Evolutionary conservation across 176 grass and related monocot genomes (phyloP).

Genomic region (Echinochloa phyllopogon): DNA sequence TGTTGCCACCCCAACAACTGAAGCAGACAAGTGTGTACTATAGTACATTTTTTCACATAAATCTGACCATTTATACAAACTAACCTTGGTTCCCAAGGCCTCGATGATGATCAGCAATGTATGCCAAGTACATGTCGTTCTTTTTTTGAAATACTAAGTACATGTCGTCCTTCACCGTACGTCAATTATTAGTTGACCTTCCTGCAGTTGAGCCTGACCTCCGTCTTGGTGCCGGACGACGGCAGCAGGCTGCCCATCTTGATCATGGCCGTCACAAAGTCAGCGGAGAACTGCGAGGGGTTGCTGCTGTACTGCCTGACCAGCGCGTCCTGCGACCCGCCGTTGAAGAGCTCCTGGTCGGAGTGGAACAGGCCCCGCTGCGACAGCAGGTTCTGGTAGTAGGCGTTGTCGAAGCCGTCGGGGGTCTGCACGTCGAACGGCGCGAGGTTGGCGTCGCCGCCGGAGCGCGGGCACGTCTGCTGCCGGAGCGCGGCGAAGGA

Average conservation of each 20-base stretch:
- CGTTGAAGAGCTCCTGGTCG: constrained; percentile 91
- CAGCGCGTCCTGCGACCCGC: constrained; percentile 75
- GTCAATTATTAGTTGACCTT: constrained; percentile 41
- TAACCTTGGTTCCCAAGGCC: constrained; percentile 40
- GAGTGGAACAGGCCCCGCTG: constrained; percentile 71
- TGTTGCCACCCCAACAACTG: neutral
- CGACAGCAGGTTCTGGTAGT: constrained; percentile 69
- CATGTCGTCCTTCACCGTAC: neutral
- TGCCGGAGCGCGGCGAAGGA: constrained; percentile 54
- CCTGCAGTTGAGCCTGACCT: constrained; percentile 83
- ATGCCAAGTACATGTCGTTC: neutral
- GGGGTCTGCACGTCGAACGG: constrained; percentile 73
- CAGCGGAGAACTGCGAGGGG: constrained; percentile 24
- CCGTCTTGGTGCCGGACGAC: constrained; percentile 50
- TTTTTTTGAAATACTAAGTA: neutral
- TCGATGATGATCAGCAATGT: neutral
- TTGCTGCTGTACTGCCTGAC: constrained; percentile 66
- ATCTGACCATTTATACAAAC: neutral
- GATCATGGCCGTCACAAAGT: constrained; percentile 68
- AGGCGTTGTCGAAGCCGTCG: constrained; percentile 76
- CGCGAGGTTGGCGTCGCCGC: constrained; percentile 59
- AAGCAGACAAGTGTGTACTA: neutral
- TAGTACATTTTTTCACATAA: constrained; percentile 17
- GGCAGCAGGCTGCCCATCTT: constrained; percentile 79
- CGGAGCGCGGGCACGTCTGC: constrained; percentile 63